phyloP scores from a whole-genome alignment of 495 filamentous ascomycete genomes.

The Penicillium paxilli region DNA sequence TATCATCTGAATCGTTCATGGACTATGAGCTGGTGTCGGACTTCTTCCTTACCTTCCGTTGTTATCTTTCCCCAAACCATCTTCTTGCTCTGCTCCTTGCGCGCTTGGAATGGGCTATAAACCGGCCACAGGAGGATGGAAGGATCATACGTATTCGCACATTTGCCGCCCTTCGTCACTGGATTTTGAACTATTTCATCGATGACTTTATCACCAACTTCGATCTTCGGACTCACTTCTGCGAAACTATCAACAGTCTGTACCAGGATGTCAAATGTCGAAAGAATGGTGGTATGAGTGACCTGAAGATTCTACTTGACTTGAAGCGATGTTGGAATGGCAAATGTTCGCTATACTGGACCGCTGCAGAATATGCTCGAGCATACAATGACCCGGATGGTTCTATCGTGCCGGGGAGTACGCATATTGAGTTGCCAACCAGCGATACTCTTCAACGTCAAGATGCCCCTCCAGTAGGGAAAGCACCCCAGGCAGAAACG shows the following conservation, averaged over 20 bases:
- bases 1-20: constrained; percentile 92
- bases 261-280: constrained; percentile 59
- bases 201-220: constrained; percentile 93
- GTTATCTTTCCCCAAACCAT: constrained; percentile 74
- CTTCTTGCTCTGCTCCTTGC: constrained; percentile 81
- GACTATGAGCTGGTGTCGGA: constrained; percentile 98
- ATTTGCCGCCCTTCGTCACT: constrained; percentile 95
- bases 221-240: constrained; percentile 76
- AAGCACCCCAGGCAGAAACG: constrained; percentile 14
- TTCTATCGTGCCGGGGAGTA: constrained; percentile 74
- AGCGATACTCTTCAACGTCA: constrained; percentile 17
- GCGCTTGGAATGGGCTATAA: constrained; percentile 84
- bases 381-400: constrained; percentile 58
- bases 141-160: constrained; percentile 91
- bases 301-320: constrained; percentile 88
- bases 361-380: constrained; percentile 60
- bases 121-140: constrained; percentile 77
- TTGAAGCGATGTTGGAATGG: constrained; percentile 97
- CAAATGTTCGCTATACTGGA: constrained; percentile 87
- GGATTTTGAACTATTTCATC: constrained; percentile 97
- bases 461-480: neutral
- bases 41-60: constrained; percentile 94
- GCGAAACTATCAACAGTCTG: constrained; percentile 76
- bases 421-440: constrained; percentile 24
- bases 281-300: constrained; percentile 61